Conservation (phyloP, 78 protist species). For the Dictyostelium intermedium region DNA sequence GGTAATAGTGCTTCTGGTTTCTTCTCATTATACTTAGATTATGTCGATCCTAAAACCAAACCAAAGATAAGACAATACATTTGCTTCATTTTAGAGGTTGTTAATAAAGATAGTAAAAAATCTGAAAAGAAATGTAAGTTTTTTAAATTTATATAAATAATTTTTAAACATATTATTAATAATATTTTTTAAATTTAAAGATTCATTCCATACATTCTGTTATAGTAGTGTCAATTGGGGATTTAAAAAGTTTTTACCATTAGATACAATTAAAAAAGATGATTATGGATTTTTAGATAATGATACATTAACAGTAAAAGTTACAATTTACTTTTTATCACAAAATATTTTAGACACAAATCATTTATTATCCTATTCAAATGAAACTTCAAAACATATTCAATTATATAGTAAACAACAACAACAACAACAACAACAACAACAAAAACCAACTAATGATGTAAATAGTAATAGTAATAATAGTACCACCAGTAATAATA, state of each 20-base stretch:
- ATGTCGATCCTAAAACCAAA: constrained; percentile 60
- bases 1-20: constrained; percentile 58
- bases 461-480: neutral
- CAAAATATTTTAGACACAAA: constrained; percentile 62
- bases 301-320: constrained; percentile 60
- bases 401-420: constrained; percentile 45
- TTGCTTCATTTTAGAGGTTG: constrained; percentile 70
- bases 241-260: constrained; percentile 60
- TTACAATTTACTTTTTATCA: constrained; percentile 59
- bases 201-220: constrained; percentile 71
- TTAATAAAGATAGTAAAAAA: constrained; percentile 52
- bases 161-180: neutral
- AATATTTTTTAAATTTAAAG: neutral
- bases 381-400: constrained; percentile 73
- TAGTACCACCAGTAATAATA: neutral
- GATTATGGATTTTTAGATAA: constrained; percentile 57
- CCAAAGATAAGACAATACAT: constrained; percentile 77
- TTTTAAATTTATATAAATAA: neutral
- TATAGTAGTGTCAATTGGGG: constrained; percentile 80
- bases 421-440: neutral
- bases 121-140: constrained; percentile 73
- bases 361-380: constrained; percentile 48
- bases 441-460: neutral
- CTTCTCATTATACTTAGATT: constrained; percentile 65
- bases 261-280: constrained; percentile 28